A percentile compares a stretch with the other conserved stretches of the same genome.
Evolutionary conservation across 768 basidiomycete genomes (phyloP).

Genomic region (Exidia glandulosa): DNA sequence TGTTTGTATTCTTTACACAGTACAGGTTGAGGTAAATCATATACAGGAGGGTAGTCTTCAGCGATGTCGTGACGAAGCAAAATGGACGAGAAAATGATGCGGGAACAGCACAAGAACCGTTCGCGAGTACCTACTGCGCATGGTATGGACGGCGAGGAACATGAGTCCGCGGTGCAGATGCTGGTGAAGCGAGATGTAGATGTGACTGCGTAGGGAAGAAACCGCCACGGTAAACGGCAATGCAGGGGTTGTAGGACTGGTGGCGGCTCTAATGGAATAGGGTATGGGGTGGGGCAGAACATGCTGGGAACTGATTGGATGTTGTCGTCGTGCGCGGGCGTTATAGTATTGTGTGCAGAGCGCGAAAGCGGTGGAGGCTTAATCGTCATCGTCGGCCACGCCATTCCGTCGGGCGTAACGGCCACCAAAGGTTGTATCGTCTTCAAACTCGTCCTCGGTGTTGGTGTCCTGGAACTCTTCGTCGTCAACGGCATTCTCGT

Average conservation of each 20-base stretch:
- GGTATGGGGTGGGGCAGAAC: background rate
- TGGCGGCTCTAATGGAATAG: background rate
- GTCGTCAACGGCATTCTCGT: slow-evolving; percentile 25
- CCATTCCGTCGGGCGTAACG: slow-evolving; percentile 55
- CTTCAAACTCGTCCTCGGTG: slow-evolving; percentile 72
- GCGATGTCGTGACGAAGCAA: background rate
- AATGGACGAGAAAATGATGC: background rate
- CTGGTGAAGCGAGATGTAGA: background rate
- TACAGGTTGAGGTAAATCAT: background rate
- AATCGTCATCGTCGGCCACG: slow-evolving; percentile 24
- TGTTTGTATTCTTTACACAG: background rate
- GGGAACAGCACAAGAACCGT: background rate
- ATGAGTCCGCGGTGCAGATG: background rate
- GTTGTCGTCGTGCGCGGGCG: background rate
- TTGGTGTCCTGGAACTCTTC: slow-evolving; percentile 21
- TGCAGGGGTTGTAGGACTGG: background rate
- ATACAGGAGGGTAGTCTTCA: background rate
- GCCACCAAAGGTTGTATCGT: slow-evolving; percentile 50
- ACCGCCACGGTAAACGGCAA: background rate
- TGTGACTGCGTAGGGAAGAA: background rate
- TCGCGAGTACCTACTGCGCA: background rate
- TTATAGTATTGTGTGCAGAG: background rate
- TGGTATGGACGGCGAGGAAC: background rate
- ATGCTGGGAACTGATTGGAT: background rate
- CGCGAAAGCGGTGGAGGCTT: slow-evolving; percentile 14